Base-by-base conservation (phyloP, 2,329 filamentous ascomycete species). In the Penicillium sp. region DNA sequence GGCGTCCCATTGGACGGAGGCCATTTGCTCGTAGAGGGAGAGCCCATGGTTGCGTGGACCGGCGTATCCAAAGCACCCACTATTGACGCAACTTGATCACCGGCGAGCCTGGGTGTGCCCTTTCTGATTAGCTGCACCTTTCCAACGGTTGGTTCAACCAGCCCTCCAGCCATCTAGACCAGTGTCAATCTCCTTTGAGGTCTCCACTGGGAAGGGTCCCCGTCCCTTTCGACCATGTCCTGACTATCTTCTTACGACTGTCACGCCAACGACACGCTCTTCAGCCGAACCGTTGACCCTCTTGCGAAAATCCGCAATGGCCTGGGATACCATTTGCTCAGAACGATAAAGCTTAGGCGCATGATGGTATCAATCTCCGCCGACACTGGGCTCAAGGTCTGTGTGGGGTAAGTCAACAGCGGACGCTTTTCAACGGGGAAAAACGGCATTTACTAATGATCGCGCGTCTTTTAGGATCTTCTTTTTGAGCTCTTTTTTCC, bases 401-500 rank as follows among this genome's bases (percentile, higher is more conserved):
- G 61, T 51, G 51, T 71, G 55, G 69, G 69, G 69, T 71, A 61
- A 55, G 62, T 63, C 38, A 18, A 36, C 29, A 24, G 31, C 8
- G 26, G 51, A 41, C 29, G 41, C 46, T 47, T 55, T 21, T 46
- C 43, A 48, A 18, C 41, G 41, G 24, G 38, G 8, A 21, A 21
- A 31, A 49, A 24, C 48, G 18, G 51, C n/a, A 46, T 49, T 18
- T 39, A 43, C 64, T 69, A 49, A 71, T 45, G 39, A 16, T 45
- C 42, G 29, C 49, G 47, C 39, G 51, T 12, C 43, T 7, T 50
- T 16, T 52, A 70, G 70, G 49, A 54, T 59, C 44, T 69, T 68
- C 46, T 61, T 74, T 45, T 24, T 70, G n/a, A 70, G 66, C 51
- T 70, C 66, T 41, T 64, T 63, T 28, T 67, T 71, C 42, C 61